Base-by-base conservation (phyloP, 2,329 filamentous ascomycete genomes). In the Penicillium corylophilum region DNA sequence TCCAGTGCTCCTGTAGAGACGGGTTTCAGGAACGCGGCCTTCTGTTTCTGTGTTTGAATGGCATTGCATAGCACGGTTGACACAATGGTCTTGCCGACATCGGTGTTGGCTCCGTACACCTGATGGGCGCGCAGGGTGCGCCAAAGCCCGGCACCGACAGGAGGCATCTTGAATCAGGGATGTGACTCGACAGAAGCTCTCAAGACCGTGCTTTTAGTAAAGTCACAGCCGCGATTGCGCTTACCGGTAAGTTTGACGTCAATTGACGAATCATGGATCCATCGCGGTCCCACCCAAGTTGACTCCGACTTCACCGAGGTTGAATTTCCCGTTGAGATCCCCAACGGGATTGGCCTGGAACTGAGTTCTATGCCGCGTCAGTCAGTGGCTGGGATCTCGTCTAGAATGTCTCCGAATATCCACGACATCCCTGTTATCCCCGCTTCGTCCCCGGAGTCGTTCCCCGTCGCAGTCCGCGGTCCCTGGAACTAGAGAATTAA, bases 81-180 rank as follows among this genome's bases (percentile, higher is more conserved):
- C 51, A 91, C 81, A 28, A 95, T 82, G 0, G 90, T 95, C 76
- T 95, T 95, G 57, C 90, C 90, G 23, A 94, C 88, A 59, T 89
- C 84, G 0, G 90, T 94, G 63, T 93, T 94, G 42, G 90, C 88
- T 24, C 90, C 90, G 64, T 88, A 95, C 33, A 95, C 77, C 70
- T 94, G 89, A 61, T 89, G 82, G 12, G 83, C 78, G 54, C 84
- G 82, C 48, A 92, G 76, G 8, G 81, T 82, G 54, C 85, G 83
- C 82, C 85, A 89, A 33, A 91, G 77, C 43, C 84, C 76, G 46
- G 84, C 79, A 43, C 82, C 78, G 46, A 84, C 71, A 23, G 81
- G 80, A 63, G 68, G 70, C 75, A 77, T 41, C 12, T 22, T 41
- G 39, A 9, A 28, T 7, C 5, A 28, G 38, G 8, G 31, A 5